These are phyloP conservation scores for Akanthomyces uredinophilus DNA, from an alignment of 2,329 filamentous ascomycete species.

Conservation along the genomic window DNA sequence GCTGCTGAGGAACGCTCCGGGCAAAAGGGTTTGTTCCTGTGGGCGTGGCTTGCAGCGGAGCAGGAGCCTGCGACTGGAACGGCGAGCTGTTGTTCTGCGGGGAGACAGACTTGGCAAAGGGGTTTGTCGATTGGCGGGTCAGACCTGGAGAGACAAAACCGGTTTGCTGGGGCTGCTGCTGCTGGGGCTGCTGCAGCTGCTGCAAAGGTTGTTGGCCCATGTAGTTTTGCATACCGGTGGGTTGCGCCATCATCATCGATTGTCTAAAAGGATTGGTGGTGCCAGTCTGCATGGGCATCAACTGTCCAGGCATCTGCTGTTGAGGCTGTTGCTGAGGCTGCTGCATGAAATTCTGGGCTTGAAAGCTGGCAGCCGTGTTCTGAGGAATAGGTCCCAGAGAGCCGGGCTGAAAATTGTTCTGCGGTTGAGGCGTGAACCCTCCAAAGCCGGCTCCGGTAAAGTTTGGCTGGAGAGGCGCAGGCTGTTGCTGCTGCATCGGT, in stretches of 20 bases:
- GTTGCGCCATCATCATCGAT: constrained; percentile 68
- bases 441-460: constrained; percentile 75
- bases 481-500: constrained; percentile 34
- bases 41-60: constrained; percentile 42
- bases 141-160: constrained; percentile 32
- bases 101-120: constrained; percentile 63
- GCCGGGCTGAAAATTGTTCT: constrained; percentile 44
- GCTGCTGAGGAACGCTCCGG: constrained; percentile 33
- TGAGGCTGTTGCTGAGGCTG: constrained; percentile 20
- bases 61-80: constrained; percentile 37
- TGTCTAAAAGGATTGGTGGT: constrained; percentile 91
- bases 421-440: constrained; percentile 65
- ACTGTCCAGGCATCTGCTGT: constrained; percentile 22
- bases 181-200: background rate
- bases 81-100: constrained; percentile 33
- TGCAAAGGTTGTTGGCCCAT: constrained; percentile 23
- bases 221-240: constrained; percentile 40
- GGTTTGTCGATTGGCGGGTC: constrained; percentile 71
- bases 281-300: constrained; percentile 21
- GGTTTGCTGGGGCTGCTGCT: background rate
- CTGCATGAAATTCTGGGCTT: constrained; percentile 27
- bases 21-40: constrained; percentile 59
- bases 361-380: constrained; percentile 47
- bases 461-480: constrained; percentile 41
- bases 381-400: constrained; percentile 54